Evolutionary conservation across 192 early-diverging fungal genomes (phyloP), one percentile per base, ranked within the genome.

Genomic region (Coemansia sp.): DNA sequence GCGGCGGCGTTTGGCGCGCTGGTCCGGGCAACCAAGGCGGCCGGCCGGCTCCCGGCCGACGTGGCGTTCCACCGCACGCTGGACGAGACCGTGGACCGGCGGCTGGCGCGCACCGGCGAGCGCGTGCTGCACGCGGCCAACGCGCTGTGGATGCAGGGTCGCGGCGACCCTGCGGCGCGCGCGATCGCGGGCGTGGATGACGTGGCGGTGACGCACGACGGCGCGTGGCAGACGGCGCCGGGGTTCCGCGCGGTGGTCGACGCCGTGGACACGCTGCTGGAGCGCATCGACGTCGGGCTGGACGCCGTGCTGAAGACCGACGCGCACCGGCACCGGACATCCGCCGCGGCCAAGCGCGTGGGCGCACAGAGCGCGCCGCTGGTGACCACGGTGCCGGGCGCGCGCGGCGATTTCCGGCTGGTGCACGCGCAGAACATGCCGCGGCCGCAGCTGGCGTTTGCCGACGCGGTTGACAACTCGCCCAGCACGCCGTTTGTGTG

Each of bases 401-500:
- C 72, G 27, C 7, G 44, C 28, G 63, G 66, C 6, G 78, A 83
- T 5, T 75, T 81, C 47, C 74, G 70, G 25, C 52, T 88, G 47
- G 59, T 90, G 20, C 84, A 90, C 41, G 85, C 87, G 9, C 73
- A 79, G 19, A 85, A 86, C 55, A 85, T 95, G 42, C 58, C 81
- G 36, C 78, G 92, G 8, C 97, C 97, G 44, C 97, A 99, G 74
- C 57, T 94, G 29, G 64, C 66, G 14, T 99, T 99, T 60, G 77
- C 81, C 19, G 95, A 96, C 58, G 79, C 66, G 14, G 70, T 96
- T 11, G 95, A 99, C 67, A 99, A 99, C 53, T 87, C 88, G 0
- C 62, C 79, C 27, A 67, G 43, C 5, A 72, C 81, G 28, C 92
- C 90, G 12, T 95, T 89, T 69, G 78, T 84, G 17, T 80, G 84